A percentile compares a stretch with the other conserved stretches of the same genome.
Evolutionary conservation across 306 rosid species (phyloP).

Genomic region (Casuarina equisetifolia): DNA sequence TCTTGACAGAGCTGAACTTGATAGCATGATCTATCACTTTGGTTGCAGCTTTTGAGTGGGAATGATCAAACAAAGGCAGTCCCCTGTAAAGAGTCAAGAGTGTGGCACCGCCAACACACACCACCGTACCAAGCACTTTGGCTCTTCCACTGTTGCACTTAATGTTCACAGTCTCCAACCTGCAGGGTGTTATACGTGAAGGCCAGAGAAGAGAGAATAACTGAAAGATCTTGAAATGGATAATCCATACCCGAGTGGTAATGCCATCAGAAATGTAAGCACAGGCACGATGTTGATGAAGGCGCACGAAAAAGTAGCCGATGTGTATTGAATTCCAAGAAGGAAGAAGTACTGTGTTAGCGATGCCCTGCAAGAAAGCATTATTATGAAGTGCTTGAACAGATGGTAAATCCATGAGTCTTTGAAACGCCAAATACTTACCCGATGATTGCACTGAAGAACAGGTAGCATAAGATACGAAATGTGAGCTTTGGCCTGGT

Average conservation of each 20-base stretch:
- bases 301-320: conserved; percentile 89
- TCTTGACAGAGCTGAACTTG: conserved; percentile 27
- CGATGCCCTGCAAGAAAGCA: conserved; percentile 59
- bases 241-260: conserved; percentile 69
- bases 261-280: conserved; percentile 70
- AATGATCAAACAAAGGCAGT: conserved; percentile 40
- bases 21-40: conserved; percentile 23
- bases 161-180: conserved; percentile 70
- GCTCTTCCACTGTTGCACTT: conserved; percentile 76
- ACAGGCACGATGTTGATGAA: conserved; percentile 82
- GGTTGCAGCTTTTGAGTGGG: conserved; percentile 24
- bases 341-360: conserved; percentile 81
- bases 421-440: conserved; percentile 9
- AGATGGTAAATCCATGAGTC: not conserved
- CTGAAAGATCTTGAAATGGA: not conserved
- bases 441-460: conserved; percentile 90
- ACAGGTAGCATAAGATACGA: conserved; percentile 64
- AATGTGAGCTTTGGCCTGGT: conserved; percentile 59
- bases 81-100: conserved; percentile 70
- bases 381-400: not conserved
- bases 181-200: conserved; percentile 24
- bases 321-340: conserved; percentile 82
- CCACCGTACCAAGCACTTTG: conserved; percentile 64
- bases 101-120: conserved; percentile 70
- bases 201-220: not conserved